phyloP scores from a whole-genome alignment of 2,329 filamentous ascomycete genomes.

The Aphanocladium album region DNA sequence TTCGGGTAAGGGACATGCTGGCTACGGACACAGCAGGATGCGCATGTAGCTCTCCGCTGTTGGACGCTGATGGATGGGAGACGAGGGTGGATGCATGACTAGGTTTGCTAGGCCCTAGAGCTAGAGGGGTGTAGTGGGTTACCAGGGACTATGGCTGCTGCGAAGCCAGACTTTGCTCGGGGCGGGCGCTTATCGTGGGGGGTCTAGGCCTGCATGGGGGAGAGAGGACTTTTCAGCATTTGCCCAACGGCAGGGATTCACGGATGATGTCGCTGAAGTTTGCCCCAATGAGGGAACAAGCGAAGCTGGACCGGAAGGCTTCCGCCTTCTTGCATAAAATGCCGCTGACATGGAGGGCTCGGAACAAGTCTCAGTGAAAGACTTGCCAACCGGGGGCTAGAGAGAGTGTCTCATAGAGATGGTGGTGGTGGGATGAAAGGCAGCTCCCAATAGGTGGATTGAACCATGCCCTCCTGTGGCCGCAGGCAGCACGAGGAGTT shows the following conservation, averaged over 20 bases:
- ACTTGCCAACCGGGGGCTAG: neutral
- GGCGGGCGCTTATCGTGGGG: conserved; percentile 10
- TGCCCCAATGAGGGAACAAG: neutral
- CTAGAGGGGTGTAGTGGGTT: neutral
- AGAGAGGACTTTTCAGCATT: neutral
- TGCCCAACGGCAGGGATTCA: neutral
- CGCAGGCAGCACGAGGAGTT: neutral
- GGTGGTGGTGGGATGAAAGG: conserved; percentile 2
- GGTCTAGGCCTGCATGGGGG: neutral
- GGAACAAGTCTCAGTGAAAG: conserved; percentile 6
- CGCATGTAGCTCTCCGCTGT: neutral
- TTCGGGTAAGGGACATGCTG: neutral
- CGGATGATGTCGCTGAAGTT: neutral
- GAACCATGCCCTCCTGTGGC: neutral
- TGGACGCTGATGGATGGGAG: conserved; percentile 1
- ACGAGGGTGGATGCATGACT: conserved; percentile 3
- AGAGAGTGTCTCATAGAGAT: neutral
- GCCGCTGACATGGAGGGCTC: conserved; percentile 3
- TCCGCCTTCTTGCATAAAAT: conserved; percentile 2
- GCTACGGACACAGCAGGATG: neutral
- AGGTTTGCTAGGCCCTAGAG: neutral
- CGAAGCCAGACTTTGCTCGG: neutral
- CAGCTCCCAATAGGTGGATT: neutral
- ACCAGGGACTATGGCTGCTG: neutral
- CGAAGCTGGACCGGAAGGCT: neutral